Evolutionary conservation across 2,329 filamentous ascomycete species (phyloP).

Genomic region (Ceratocystis ficicola): DNA sequence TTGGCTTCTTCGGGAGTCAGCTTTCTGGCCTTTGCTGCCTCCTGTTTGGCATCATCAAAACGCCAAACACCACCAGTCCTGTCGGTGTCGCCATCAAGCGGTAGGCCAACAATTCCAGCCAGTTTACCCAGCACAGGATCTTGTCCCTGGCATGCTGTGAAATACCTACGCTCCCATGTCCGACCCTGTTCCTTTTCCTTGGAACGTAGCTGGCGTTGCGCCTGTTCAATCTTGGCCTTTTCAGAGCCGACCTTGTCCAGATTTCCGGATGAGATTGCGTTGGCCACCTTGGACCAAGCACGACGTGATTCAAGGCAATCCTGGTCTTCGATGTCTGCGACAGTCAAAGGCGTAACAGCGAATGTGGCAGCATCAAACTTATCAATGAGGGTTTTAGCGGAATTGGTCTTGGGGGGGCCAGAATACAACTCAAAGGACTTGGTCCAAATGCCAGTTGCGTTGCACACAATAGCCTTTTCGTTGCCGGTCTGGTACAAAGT

Average conservation of each 20-base stretch:
- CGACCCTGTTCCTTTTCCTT: slow-evolving; percentile 62
- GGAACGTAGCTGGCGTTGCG: slow-evolving; percentile 62
- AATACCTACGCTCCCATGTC: slow-evolving; percentile 76
- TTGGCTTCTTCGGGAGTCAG: slow-evolving; percentile 33
- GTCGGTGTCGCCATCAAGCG: slow-evolving; percentile 42
- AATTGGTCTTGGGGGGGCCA: slow-evolving; percentile 42
- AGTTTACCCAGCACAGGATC: slow-evolving; percentile 38
- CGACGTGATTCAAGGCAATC: slow-evolving; percentile 77
- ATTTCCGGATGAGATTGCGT: slow-evolving; percentile 62
- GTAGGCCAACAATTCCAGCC: slow-evolving; percentile 37
- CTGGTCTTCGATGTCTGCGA: slow-evolving; percentile 65
- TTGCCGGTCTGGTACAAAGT: slow-evolving; percentile 56
- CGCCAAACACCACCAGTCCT: slow-evolving; percentile 51
- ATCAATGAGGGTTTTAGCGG: slow-evolving; percentile 40
- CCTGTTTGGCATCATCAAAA: slow-evolving; percentile 40
- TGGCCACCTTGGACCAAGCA: slow-evolving; percentile 78
- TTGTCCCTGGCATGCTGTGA: slow-evolving; percentile 41
- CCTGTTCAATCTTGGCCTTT: slow-evolving; percentile 82
- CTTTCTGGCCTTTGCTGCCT: slow-evolving; percentile 26
- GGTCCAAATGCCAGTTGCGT: slow-evolving; percentile 82
- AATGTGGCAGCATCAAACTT: slow-evolving; percentile 47
- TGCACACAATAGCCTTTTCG: slow-evolving; percentile 66
- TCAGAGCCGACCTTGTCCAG: slow-evolving; percentile 68
- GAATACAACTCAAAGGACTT: slow-evolving; percentile 68
- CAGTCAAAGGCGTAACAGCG: slow-evolving; percentile 52